A percentile compares a stretch with the other conserved stretches of the same genome.
phyloP scores from a whole-genome alignment of 352 stramenopile species.

The Aphanomyces cochlioides region DNA sequence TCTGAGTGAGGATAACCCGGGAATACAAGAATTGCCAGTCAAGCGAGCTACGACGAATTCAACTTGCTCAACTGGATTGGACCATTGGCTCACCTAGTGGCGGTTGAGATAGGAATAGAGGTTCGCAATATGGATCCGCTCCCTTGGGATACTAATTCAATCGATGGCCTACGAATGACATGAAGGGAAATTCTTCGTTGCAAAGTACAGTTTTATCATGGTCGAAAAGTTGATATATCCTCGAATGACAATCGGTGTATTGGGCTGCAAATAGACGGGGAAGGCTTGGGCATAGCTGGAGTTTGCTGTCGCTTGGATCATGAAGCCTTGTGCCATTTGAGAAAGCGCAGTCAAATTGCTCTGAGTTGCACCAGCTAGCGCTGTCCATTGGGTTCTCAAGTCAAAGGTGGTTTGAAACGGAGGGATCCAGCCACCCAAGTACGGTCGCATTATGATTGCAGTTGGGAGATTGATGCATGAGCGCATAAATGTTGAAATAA shows the following conservation, averaged over 20 bases:
- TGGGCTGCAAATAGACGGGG: background rate
- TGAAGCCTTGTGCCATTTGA: background rate
- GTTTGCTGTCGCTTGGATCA: background rate
- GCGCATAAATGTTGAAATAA: background rate
- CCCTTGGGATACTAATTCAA: too few relatives aligned
- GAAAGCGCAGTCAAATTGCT: background rate
- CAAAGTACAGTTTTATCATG: background rate
- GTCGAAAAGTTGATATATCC: conserved; percentile 10
- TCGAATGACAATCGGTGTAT: conserved; percentile 2
- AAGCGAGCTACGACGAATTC: background rate
- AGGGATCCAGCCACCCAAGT: conserved; percentile 19
- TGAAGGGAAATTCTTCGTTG: too few relatives aligned
- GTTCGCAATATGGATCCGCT: too few relatives aligned
- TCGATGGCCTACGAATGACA: too few relatives aligned
- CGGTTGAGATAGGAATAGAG: too few relatives aligned
- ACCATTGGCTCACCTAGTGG: too few relatives aligned
- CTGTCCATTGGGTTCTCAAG: conserved; percentile 13
- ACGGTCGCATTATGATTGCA: background rate
- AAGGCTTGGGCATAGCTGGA: background rate
- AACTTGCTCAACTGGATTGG: too few relatives aligned
- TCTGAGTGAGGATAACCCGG: background rate
- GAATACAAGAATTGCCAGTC: conserved; percentile 23
- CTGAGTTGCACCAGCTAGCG: background rate
- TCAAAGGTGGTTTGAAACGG: background rate
- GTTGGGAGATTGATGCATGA: background rate